phyloP scores from a whole-genome alignment of 257 asterid species.

The Capsicum baccatum region DNA sequence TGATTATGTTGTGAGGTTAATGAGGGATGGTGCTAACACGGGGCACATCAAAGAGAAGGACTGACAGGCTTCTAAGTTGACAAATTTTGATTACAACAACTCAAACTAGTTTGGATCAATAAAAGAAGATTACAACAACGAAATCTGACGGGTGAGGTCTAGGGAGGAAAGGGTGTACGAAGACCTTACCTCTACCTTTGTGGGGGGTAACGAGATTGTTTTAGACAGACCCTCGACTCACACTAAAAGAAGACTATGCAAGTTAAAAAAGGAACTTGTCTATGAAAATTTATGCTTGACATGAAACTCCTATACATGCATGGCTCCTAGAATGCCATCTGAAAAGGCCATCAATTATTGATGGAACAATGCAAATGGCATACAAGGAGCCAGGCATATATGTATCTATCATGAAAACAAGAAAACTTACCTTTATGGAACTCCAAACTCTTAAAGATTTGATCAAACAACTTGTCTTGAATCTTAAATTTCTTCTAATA shows the following conservation, averaged over 20 bases:
- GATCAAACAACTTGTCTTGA: slow-evolving; percentile 8
- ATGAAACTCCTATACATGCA: slow-evolving; percentile 39
- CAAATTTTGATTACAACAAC: not conserved
- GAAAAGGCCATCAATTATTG: slow-evolving; percentile 30
- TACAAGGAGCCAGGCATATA: slow-evolving; percentile 65
- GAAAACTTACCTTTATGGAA: not conserved
- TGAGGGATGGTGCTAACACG: too few species aligned
- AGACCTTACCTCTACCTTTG: too few species aligned
- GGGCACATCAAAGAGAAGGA: not conserved
- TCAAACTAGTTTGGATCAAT: too few species aligned
- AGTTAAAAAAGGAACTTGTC: not conserved
- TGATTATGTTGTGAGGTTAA: too few species aligned
- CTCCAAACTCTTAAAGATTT: not conserved
- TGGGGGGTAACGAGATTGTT: not conserved
- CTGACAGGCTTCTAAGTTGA: not conserved
- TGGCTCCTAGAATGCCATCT: slow-evolving; percentile 58
- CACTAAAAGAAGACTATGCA: not conserved
- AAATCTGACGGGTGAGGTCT: too few species aligned
- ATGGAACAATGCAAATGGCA: slow-evolving; percentile 50
- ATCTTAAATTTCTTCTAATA: not conserved
- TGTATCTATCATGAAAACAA: not conserved
- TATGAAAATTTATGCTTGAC: not conserved
- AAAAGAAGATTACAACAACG: too few species aligned
- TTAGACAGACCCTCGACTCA: not conserved
- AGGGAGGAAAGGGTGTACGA: too few species aligned